Evolutionary conservation across 2,329 filamentous ascomycete genomes (phyloP).

Genomic region (Xylaria sp.): DNA sequence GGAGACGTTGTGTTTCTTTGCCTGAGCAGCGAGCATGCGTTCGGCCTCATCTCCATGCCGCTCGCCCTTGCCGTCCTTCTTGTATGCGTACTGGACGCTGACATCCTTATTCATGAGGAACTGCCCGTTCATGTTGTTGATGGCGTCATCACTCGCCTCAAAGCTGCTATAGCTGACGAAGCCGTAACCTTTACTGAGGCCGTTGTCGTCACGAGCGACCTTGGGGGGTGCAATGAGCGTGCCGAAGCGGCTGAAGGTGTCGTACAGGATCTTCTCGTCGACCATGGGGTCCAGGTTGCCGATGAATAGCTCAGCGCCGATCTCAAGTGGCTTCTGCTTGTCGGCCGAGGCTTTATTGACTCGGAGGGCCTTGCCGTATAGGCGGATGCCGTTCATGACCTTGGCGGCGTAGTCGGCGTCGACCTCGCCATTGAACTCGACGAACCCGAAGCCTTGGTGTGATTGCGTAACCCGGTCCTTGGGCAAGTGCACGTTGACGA

Average conservation of each 20-base stretch:
- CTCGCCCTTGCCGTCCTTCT: constrained; percentile 98
- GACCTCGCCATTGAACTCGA: constrained; percentile 95
- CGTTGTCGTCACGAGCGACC: constrained; percentile 89
- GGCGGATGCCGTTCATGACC: constrained; percentile 94
- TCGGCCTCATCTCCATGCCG: constrained; percentile 95
- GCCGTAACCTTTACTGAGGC: constrained; percentile 92
- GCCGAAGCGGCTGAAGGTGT: constrained; percentile 92
- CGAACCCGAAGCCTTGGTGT: constrained; percentile 98
- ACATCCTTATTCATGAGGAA: constrained; percentile 98
- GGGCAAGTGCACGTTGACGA: constrained; percentile 97
- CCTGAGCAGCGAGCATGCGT: constrained; percentile 88
- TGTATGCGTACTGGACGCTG: constrained; percentile 97
- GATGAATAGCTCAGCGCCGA: constrained; percentile 96
- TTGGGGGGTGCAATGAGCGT: constrained; percentile 86
- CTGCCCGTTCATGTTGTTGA: constrained; percentile 93
- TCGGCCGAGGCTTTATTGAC: constrained; percentile 95
- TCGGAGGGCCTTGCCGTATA: constrained; percentile 93
- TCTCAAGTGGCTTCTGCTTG: constrained; percentile 92
- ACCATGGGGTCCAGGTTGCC: constrained; percentile 95
- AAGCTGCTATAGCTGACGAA: constrained; percentile 95
- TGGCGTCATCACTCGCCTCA: constrained; percentile 91
- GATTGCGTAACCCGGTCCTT: constrained; percentile 97
- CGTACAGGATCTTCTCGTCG: constrained; percentile 94
- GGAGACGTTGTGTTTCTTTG: constrained; percentile 92
- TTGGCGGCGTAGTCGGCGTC: constrained; percentile 97